These are phyloP conservation scores for Porodaedalea pini DNA, from an alignment of 1,284 basidiomycete genomes.

Conservation along the genomic window DNA sequence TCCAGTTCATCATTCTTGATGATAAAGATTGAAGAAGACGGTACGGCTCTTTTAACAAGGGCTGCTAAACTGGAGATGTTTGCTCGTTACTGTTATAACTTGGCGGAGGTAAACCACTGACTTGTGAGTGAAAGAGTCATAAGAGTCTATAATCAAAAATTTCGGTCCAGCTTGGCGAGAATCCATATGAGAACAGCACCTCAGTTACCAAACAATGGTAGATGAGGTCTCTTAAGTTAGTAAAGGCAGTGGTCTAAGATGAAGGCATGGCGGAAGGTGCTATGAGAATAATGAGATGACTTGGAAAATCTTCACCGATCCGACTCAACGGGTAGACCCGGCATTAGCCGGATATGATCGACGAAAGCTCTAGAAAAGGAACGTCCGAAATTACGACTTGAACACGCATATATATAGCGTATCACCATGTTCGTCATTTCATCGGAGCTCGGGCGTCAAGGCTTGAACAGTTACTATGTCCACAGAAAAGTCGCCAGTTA, in stretches of 20 bases:
- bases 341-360: too few relatives aligned
- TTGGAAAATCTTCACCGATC: too few relatives aligned
- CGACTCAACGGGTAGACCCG: too few relatives aligned
- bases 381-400: background rate
- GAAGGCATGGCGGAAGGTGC: background rate
- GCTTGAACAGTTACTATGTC: constrained; percentile 5
- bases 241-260: too few relatives aligned
- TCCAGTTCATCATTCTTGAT: constrained; percentile 66
- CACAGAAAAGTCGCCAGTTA: constrained; percentile 40
- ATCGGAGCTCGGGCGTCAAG: background rate
- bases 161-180: constrained; percentile 28
- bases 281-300: too few relatives aligned
- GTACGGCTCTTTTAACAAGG: constrained; percentile 56
- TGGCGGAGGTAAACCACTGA: constrained; percentile 35
- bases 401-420: too few relatives aligned
- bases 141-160: constrained; percentile 74
- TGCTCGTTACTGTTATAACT: background rate
- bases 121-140: constrained; percentile 87
- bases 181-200: too few relatives aligned
- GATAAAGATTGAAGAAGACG: constrained; percentile 57
- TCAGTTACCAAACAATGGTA: too few relatives aligned
- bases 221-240: too few relatives aligned
- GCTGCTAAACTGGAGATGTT: constrained; percentile 53
- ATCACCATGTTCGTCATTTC: background rate
- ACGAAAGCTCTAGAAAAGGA: too few relatives aligned